These are phyloP conservation scores for Fraxinus ornus DNA, from an alignment of 305 asterid species.

Conservation along the genomic window DNA sequence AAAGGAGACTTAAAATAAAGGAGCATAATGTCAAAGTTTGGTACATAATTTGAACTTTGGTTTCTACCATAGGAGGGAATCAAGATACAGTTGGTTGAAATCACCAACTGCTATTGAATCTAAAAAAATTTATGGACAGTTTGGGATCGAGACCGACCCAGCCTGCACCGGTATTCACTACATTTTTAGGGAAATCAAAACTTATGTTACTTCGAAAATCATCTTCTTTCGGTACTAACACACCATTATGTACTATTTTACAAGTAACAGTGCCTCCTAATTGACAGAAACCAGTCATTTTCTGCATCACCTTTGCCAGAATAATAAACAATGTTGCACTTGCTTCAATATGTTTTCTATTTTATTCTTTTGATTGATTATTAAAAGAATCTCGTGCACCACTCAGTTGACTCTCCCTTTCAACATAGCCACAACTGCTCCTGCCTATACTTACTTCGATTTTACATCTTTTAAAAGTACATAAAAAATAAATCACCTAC, in stretches of 20 bases:
- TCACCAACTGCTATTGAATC: slow-evolving; percentile 5
- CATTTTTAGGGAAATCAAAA: background rate
- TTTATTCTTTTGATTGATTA: background rate
- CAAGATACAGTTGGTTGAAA: slow-evolving; percentile 33
- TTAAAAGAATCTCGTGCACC: slow-evolving; percentile 20
- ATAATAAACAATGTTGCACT: slow-evolving; percentile 25
- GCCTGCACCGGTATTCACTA: background rate
- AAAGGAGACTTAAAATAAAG: slow-evolving; percentile 9
- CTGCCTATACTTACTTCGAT: background rate
- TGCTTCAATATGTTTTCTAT: slow-evolving; percentile 19
- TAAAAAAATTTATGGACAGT: too few species aligned
- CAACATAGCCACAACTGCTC: background rate
- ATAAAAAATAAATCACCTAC: background rate
- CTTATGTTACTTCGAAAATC: background rate
- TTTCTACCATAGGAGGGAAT: slow-evolving; percentile 13
- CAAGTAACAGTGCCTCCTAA: background rate
- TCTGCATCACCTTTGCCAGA: background rate
- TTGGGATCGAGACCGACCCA: background rate
- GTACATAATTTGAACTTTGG: slow-evolving; percentile 30
- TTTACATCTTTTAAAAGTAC: background rate
- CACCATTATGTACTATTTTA: background rate
- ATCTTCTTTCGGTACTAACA: background rate
- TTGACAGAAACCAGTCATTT: background rate
- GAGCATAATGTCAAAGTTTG: slow-evolving; percentile 41
- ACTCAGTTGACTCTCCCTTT: slow-evolving; percentile 1